Evolutionary conservation across 2,329 filamentous ascomycete genomes (phyloP).

Genomic region (Aspergillus amoenus): DNA sequence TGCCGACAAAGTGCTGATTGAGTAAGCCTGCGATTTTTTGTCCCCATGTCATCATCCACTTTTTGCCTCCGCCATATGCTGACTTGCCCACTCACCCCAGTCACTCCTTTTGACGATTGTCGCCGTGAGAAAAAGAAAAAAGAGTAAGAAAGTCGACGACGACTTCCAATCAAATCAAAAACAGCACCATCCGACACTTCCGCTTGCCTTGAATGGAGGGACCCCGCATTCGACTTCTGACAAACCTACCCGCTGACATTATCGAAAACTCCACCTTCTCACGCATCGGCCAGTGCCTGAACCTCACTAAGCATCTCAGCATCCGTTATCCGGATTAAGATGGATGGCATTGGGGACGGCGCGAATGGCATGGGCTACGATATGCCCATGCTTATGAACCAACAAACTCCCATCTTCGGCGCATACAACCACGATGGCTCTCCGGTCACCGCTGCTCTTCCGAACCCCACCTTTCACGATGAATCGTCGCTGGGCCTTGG

Average conservation of each 20-base stretch:
- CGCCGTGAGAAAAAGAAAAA: background rate
- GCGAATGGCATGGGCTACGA: conserved; percentile 43
- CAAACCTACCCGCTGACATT: conserved; percentile 18
- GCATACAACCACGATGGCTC: conserved; percentile 61
- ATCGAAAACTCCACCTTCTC: conserved; percentile 17
- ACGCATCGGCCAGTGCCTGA: conserved; percentile 10
- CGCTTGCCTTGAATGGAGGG: conserved; percentile 14
- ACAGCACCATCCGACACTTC: conserved; percentile 7
- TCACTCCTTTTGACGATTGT: conserved; percentile 15
- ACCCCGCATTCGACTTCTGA: conserved; percentile 22
- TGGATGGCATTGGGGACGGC: conserved; percentile 39
- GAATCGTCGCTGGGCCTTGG: conserved; percentile 45
- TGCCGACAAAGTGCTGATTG: conserved; percentile 1
- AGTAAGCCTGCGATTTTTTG: conserved; percentile 8
- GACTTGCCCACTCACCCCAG: conserved; percentile 16
- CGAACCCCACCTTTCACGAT: conserved; percentile 40
- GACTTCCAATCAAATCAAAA: conserved; percentile 5
- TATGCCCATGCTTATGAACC: conserved; percentile 57
- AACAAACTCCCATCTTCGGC: conserved; percentile 69
- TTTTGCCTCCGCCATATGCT: conserved; percentile 13
- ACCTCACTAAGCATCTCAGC: background rate
- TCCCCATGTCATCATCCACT: conserved; percentile 18
- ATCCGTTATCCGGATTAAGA: conserved; percentile 16
- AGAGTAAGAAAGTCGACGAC: background rate
- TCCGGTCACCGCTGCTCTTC: conserved; percentile 54